phyloP scores from a whole-genome alignment of 768 basidiomycete species.

The Boletus sp. region DNA sequence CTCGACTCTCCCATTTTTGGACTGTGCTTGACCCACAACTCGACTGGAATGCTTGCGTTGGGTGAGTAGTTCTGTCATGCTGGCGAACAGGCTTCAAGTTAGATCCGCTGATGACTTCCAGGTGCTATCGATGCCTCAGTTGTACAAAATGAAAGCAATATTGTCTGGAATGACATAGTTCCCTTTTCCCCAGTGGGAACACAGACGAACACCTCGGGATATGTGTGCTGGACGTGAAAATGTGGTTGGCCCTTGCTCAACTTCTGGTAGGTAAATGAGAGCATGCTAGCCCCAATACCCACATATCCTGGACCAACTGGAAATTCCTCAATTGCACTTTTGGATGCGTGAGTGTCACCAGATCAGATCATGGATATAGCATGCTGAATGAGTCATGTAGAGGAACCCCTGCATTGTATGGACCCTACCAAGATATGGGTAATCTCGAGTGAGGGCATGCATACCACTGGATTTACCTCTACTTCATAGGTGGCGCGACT shows the following conservation, averaged over 20 bases:
- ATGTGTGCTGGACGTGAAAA: slow-evolving; percentile 53
- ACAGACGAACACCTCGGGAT: slow-evolving; percentile 61
- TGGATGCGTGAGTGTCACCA: slow-evolving; percentile 62
- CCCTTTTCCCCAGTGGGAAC: slow-evolving; percentile 66
- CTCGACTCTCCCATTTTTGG: slow-evolving; percentile 77
- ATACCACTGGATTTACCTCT: neutral
- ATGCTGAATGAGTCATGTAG: slow-evolving; percentile 36
- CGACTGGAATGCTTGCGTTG: slow-evolving; percentile 60
- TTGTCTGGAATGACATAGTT: slow-evolving; percentile 74
- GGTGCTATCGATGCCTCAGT: slow-evolving; percentile 76
- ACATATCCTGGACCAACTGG: slow-evolving; percentile 59
- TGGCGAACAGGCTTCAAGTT: too few species aligned
- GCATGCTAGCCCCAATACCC: slow-evolving; percentile 49
- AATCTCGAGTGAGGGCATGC: neutral
- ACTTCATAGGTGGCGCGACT: slow-evolving; percentile 59
- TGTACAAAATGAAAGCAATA: slow-evolving; percentile 55
- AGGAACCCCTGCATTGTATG: slow-evolving; percentile 69
- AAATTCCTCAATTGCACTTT: slow-evolving; percentile 61
- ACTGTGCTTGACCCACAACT: slow-evolving; percentile 59
- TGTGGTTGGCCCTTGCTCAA: slow-evolving; percentile 3
- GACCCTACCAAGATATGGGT: slow-evolving; percentile 74
- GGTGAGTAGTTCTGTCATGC: slow-evolving; percentile 38
- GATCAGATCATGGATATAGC: neutral
- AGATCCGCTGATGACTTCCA: slow-evolving; percentile 29
- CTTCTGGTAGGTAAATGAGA: slow-evolving; percentile 52